Base-by-base conservation (phyloP, 768 basidiomycete genomes). In the Boletus rex-veris region DNA sequence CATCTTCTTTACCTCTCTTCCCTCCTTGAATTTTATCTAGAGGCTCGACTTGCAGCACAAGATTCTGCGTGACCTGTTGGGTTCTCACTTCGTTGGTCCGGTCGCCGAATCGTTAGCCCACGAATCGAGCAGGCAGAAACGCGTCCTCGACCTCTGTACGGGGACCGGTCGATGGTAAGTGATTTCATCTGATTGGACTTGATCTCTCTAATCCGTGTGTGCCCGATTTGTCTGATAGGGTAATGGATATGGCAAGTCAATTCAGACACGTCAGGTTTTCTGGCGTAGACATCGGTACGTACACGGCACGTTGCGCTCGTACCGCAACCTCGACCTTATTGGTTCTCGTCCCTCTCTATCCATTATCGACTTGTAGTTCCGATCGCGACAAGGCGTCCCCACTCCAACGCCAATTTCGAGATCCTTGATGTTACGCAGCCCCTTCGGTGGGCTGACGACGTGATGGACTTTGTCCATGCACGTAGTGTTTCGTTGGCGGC, bases 201-300 rank as follows among this genome's bases (percentile, higher is more conserved):
- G 48, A 58, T 56, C 31, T 41, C 58, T 43, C 44, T 64, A 62
- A 64, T 60, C 53, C 49, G 26, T 21, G 36, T 48, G 41, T 44
- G 11, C 19, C 38, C 31, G 48, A 52, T 53, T 52, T 45, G 53
- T 60, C 60, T 58, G 50, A 57, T 64, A 92, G 90, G 90, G 74
- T 83, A 5, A 77, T 85, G 69, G 86, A 90, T 59, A 86, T 92
- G 84, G 86, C 85, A 50, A 68, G 64, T 43, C 74, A 75, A 45
- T 92, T 85, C 65, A 84, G 82, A 16, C 74, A 80, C 61, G 85
- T 81, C 56, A 71, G 72, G 60, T 88, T 91, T 66, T 75, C 78
- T 59, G 90, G 86, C 39, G 68, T 89, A 48, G 90, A 92, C 71
- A 85, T 90, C 59, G 90, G 90, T 90, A 68, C 61, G 79, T 66